Conservation (phyloP, 2,329 filamentous ascomycete genomes). For the Aspergillus hiratsukae region DNA sequence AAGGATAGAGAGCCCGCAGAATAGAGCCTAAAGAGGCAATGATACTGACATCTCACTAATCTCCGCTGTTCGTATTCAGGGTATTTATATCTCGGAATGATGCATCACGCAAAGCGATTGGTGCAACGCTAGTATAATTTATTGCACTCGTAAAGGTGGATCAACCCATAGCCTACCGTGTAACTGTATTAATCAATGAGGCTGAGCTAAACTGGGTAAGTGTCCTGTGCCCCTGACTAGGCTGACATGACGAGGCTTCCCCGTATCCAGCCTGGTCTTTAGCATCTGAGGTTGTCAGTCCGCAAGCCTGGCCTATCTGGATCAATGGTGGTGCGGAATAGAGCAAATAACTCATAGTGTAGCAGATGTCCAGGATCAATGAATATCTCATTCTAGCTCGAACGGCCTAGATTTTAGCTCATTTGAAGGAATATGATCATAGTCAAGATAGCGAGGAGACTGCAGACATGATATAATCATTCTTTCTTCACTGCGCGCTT, state of each 20-base stretch:
- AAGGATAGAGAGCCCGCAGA: not conserved
- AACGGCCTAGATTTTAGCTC: too few relatives aligned
- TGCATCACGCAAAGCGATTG: not conserved
- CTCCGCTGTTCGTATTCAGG: not conserved
- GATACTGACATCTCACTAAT: not conserved
- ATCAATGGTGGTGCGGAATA: not conserved
- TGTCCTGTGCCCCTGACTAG: not conserved
- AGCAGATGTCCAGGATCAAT: too few relatives aligned
- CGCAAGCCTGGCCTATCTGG: not conserved
- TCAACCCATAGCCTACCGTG: too few relatives aligned
- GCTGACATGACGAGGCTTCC: not conserved
- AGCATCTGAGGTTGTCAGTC: too few relatives aligned
- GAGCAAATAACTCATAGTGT: too few relatives aligned
- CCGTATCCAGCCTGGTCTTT: not conserved
- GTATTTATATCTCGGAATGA: not conserved
- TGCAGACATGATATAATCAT: too few relatives aligned
- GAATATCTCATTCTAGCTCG: too few relatives aligned
- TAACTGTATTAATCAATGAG: not conserved
- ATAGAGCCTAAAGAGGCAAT: not conserved
- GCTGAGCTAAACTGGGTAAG: not conserved
- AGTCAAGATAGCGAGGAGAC: too few relatives aligned
- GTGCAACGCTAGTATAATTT: not conserved
- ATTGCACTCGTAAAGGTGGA: not conserved
- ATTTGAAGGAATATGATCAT: too few relatives aligned
- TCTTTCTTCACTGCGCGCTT: too few relatives aligned